Conservation (phyloP, 2,329 filamentous ascomycete genomes). For the Epichloe aotearoae region DNA sequence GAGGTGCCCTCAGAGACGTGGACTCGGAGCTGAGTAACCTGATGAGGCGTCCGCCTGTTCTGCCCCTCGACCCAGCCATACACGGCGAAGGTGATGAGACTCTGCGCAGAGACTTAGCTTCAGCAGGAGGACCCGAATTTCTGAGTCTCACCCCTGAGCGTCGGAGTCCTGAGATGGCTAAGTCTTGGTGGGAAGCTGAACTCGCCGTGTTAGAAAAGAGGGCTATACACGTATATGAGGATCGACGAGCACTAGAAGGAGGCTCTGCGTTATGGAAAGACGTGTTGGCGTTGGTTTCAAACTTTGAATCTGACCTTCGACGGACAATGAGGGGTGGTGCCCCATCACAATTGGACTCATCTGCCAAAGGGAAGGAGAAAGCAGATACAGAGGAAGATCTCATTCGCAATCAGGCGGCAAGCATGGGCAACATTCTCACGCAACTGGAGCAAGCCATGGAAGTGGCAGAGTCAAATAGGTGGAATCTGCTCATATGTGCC, state of each 20-base stretch:
- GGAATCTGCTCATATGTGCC: constrained; percentile 64
- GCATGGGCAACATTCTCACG: constrained; percentile 42
- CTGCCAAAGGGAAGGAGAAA: constrained; percentile 18
- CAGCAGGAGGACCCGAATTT: constrained; percentile 38
- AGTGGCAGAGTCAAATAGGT: constrained; percentile 46
- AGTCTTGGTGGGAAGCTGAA: constrained; percentile 57
- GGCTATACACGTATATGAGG: constrained; percentile 42
- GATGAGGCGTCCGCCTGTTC: constrained; percentile 42
- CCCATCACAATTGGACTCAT: constrained; percentile 7
- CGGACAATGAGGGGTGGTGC: constrained; percentile 31
- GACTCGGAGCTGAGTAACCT: constrained; percentile 49
- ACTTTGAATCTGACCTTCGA: constrained; percentile 53
- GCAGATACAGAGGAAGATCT: constrained; percentile 22
- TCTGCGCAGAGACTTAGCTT: constrained; percentile 10
- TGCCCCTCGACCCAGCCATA: constrained; percentile 36
- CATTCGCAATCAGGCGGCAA: constrained; percentile 33
- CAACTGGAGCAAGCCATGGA: constrained; percentile 41
- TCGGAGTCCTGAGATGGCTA: constrained; percentile 57
- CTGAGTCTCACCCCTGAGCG: constrained; percentile 47
- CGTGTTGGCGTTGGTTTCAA: constrained; percentile 42
- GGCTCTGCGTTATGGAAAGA: constrained; percentile 55
- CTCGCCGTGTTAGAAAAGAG: constrained; percentile 40
- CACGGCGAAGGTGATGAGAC: constrained; percentile 13
- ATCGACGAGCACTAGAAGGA: constrained; percentile 52
- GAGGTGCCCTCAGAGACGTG: constrained; percentile 50